Base-by-base conservation (phyloP, 2,329 filamentous ascomycete genomes). In the Leptodontidium sp. region DNA sequence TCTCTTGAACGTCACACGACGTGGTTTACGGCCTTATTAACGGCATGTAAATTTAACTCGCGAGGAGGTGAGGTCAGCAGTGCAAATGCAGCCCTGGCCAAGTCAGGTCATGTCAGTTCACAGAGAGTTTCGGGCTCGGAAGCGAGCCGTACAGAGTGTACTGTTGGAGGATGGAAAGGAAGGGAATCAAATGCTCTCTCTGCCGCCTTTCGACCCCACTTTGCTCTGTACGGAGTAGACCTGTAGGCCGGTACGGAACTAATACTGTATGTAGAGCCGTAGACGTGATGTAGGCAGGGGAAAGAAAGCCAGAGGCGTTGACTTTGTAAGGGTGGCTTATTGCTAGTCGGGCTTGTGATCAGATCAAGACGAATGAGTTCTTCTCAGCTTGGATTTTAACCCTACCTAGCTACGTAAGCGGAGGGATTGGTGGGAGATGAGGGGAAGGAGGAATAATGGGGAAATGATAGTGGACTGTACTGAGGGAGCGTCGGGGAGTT, bases 1-100 rank as follows among this genome's bases (percentile, higher is more conserved):
- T 45, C 40, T 47, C 40, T 47, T 47, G 58, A 61, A 21, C 15
- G 38, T 61, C 58, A 61, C 58, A 61, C 58, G 58, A 61, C 40
- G 40, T 61, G 58, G 11, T 29, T 47, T 12, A 61, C 40, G 24
- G 17, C 43, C 21, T 58, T 14, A 32, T 32, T 15, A 55, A 59
- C 21, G 35, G 32, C 6, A 43, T 43, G 55, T 59, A 43, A 21
- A 32, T n/a, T 24, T 17, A 32, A 9, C 9, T 40, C 38, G 38
- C 38, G 38, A 40, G 11, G 38, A 47, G 12, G 17, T 12, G 38
- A 61, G 58, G 40, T 61, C 58, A 61, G 58, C 58, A 47, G 58
- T 47, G 24, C 58, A 32, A 32, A 32, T 32, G 29, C 29, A 3
- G 3, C 6, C 29, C 29, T 32, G 29, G 29, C 29, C 29, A 32